Evolutionary conservation across 495 filamentous ascomycete genomes (phyloP), one percentile per base, ranked within the genome.

Genomic region (Amphirosellinia nigrospora): DNA sequence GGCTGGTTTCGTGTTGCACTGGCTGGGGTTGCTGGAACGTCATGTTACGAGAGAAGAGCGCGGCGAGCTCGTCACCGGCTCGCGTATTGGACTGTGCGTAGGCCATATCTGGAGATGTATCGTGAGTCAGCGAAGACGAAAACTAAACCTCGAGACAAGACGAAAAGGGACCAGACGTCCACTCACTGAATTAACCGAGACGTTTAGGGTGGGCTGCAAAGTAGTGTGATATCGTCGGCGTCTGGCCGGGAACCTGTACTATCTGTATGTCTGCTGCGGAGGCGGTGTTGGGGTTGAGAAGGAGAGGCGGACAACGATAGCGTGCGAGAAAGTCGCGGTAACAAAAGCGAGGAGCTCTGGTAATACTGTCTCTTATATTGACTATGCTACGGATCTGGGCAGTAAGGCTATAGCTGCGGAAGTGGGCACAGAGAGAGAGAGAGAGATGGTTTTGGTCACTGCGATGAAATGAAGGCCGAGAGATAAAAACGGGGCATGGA

Each of bases 21-120:
- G 77, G 75, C 26, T 73, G 74, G 16, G 84, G 78, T 28, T 85
- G 75, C 30, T 85, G 75, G n/a, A 90, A 77, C 21, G 84, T 87
- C 73, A 93, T 81, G 70, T 91, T 88, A 43, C 85, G 87, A 52
- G 87, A 82, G 74, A 94, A 91, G 63, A 93, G 83, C n/a, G 83
- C 79, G 15, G 86, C 82, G 23, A 94, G 88, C 45, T 93, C 91
- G 46, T 93, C 85, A 71, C 89, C 85, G 55, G 82, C 73, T 50
- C 88, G 83, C 75, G 84, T 81, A 66, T 80, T 82, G 74, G 80
- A 70, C 60, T 80, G 80, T 64, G 79, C 48, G 58, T 77, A 72
- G 26, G 78, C 70, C 80, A 82, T 84, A 1, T 46, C 68, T 62
- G 6, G 13, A 60, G 32, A 36, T 55, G n/a, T 55, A 11, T 4